Evolutionary conservation across 192 early-diverging fungal genomes (phyloP).

Genomic region (Piromyces finnis): DNA sequence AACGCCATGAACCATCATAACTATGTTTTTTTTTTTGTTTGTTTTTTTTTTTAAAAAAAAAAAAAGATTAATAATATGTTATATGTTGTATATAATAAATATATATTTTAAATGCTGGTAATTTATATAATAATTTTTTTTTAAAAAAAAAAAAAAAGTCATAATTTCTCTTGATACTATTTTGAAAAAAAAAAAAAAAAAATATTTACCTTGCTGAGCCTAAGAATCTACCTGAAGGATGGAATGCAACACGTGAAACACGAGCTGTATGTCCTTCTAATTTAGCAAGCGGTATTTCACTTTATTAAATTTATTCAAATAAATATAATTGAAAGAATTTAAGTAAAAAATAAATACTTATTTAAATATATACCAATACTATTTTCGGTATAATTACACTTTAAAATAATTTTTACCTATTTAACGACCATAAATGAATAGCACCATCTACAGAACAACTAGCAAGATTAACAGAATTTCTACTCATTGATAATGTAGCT

Average conservation of each 20-base stretch:
- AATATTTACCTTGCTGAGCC: constrained; percentile 32
- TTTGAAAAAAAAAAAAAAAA: no score
- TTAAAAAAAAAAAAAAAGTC: no score
- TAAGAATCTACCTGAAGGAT: constrained; percentile 71
- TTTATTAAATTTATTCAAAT: constrained; percentile 4
- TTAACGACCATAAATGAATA: constrained; percentile 70
- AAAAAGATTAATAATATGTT: neutral
- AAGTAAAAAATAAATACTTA: no score
- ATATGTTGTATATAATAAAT: no score
- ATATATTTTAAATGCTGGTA: no score
- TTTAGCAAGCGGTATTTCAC: constrained; percentile 51
- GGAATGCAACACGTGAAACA: constrained; percentile 72
- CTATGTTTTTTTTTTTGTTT: neutral
- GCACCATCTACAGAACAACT: constrained; percentile 58
- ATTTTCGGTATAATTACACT: no score
- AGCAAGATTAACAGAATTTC: constrained; percentile 54
- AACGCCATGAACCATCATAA: constrained; percentile 82
- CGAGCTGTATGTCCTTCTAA: constrained; percentile 67
- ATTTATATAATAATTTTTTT: no score
- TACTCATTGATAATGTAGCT: constrained; percentile 35
- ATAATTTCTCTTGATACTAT: no score
- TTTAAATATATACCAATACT: no score
- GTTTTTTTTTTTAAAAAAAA: neutral
- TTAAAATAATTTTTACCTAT: no score
- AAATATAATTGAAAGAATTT: no score